Evolutionary conservation across 2,329 filamentous ascomycete species (phyloP).

Genomic region (Tricladium varicosporioides): DNA sequence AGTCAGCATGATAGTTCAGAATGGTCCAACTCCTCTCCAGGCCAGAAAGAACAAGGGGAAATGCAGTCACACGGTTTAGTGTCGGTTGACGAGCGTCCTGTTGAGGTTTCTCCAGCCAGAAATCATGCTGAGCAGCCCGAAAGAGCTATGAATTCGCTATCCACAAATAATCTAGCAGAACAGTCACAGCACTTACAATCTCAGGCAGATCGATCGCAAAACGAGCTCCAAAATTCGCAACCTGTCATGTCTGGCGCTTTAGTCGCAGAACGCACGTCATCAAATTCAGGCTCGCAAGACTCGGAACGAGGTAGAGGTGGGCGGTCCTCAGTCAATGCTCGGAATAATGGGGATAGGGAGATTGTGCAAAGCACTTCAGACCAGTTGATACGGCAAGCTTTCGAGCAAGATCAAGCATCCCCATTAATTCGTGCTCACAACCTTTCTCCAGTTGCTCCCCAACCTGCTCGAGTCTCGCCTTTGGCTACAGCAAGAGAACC

Average conservation of each 20-base stretch:
- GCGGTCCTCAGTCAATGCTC: conserved; percentile 9
- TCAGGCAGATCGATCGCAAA: conserved; percentile 10
- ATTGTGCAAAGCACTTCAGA: conserved; percentile 36
- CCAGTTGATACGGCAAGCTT: conserved; percentile 39
- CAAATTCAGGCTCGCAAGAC: not conserved
- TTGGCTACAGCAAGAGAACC: conserved; percentile 46
- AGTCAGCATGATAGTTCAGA: conserved; percentile 82
- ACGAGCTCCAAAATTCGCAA: not conserved
- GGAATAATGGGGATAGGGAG: conserved; percentile 36
- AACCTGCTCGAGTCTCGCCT: conserved; percentile 67
- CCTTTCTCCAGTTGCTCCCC: conserved; percentile 69
- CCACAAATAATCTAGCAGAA: conserved; percentile 30
- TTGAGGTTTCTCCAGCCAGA: conserved; percentile 19
- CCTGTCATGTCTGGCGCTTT: conserved; percentile 5
- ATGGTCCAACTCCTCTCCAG: conserved; percentile 41
- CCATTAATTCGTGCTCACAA: conserved; percentile 72
- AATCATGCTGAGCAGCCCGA: conserved; percentile 24
- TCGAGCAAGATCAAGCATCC: conserved; percentile 45
- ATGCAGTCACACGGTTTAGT: conserved; percentile 23
- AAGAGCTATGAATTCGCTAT: conserved; percentile 29
- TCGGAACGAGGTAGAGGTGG: not conserved
- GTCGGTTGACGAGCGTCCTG: conserved; percentile 22
- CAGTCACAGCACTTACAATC: conserved; percentile 18
- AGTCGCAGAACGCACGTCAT: not conserved
- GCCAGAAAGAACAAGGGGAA: conserved; percentile 26